Base-by-base conservation (phyloP, 1,284 basidiomycete species). In the Peniophora sp. region DNA sequence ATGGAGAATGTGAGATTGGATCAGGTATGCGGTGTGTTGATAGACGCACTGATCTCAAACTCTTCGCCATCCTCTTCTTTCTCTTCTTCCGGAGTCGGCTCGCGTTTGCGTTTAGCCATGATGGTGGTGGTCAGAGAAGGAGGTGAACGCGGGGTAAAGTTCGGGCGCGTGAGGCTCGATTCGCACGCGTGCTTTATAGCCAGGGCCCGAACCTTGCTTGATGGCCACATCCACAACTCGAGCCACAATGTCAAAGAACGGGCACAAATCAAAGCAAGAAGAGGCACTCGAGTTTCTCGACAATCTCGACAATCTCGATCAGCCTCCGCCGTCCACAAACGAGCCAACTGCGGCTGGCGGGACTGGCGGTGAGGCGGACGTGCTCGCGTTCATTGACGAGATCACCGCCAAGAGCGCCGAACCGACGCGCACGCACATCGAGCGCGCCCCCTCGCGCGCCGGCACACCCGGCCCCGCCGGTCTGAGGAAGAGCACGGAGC, bases 371-470 rank as follows among this genome's bases (percentile, higher is more conserved):
- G 85, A 88, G 18, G 67, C 73, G 0, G 88, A 90, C 55, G 91
- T 90, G 15, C 80, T 95, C 42, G 93, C 92, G 22, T 96, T 95
- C 72, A 81, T 97, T 50, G 92, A 97, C 67, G 92, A 96, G 67
- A 92, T 96, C 59, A 93, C 91, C 0, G 89, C 91, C 75, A 93
- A 92, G 69, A 86, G 82, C 64, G 75, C 83, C 3, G 88, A 88
- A 58, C 85, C 86, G 3, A 80, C 81, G 9, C 81, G 83, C 39
- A 65, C 75, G 18, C 74, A 76, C 53, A 67, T 79, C 49, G 81
- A 84, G 37, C 70, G 81, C 9, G 81, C 81, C 2, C 61, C 70
- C 46, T 87, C 85, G 35, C 76, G 87, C 47, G 76, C 83, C 41
- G 79, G 81, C 17, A 88, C 85, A 1, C 86, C 85, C 1, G 43